Conservation (phyloP, 164 flowering plant genomes). For the Berberis vulgaris region DNA sequence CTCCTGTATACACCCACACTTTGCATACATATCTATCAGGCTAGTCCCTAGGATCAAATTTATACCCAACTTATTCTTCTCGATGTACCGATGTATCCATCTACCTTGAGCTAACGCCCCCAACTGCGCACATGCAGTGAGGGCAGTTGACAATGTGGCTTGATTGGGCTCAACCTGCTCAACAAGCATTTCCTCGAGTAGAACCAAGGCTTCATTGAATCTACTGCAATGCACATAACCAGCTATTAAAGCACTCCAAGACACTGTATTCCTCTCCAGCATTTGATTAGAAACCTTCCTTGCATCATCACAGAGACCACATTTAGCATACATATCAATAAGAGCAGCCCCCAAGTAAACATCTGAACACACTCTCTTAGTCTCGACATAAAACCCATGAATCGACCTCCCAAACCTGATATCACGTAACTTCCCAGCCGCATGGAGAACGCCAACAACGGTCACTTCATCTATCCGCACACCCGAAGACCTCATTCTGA, state of each 20-base stretch:
- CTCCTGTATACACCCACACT: constrained; percentile 38
- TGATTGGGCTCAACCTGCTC: constrained; percentile 20
- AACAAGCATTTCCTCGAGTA: constrained; percentile 24
- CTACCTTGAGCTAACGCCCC: constrained; percentile 30
- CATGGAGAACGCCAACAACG: constrained; percentile 25
- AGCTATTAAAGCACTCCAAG: constrained; percentile 28
- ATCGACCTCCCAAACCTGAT: constrained; percentile 28
- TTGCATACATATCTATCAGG: constrained; percentile 45
- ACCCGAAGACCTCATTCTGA: constrained; percentile 21
- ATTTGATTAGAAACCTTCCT: constrained; percentile 20
- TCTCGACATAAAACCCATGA: constrained; percentile 25
- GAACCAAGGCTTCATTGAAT: constrained; percentile 18
- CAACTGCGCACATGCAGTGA: constrained; percentile 27
- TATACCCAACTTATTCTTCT: constrained; percentile 12
- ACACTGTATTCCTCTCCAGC: constrained; percentile 23
- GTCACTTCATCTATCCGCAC: constrained; percentile 23
- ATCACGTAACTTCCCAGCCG: constrained; percentile 20
- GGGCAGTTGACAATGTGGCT: constrained; percentile 22
- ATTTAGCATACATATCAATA: constrained; percentile 45
- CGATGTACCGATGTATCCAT: constrained; percentile 22
- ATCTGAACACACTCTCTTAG: constrained; percentile 24
- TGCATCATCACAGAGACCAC: constrained; percentile 33
- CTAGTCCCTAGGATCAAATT: constrained; percentile 22
- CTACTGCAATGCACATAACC: constrained; percentile 24
- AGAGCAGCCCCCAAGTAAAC: constrained; percentile 36